Evolutionary conservation across 2,329 filamentous ascomycete species (phyloP).

Genomic region (Xylaria digitata): DNA sequence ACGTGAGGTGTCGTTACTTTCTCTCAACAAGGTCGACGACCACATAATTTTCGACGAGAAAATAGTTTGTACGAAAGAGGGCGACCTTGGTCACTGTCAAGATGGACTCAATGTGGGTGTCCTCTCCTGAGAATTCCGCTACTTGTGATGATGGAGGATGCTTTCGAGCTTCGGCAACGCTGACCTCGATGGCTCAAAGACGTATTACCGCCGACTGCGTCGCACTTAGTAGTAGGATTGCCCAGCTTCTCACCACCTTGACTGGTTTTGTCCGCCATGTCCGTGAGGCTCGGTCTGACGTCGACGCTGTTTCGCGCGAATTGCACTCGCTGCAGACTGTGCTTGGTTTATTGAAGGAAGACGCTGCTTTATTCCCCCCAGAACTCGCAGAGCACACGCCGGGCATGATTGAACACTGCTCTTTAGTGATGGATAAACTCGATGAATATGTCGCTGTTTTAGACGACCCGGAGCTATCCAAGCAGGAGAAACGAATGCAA

Average conservation of each 20-base stretch:
- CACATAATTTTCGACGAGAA: not conserved
- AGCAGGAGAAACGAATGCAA: conserved; percentile 52
- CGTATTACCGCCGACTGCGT: conserved; percentile 55
- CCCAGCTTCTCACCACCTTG: conserved; percentile 50
- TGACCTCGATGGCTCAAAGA: conserved; percentile 48
- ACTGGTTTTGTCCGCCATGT: conserved; percentile 55
- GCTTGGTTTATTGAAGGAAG: conserved; percentile 54
- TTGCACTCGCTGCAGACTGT: conserved; percentile 56
- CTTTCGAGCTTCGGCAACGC: conserved; percentile 43
- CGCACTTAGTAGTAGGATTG: conserved; percentile 52
- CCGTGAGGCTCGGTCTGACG: conserved; percentile 55
- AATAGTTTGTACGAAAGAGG: conserved; percentile 26
- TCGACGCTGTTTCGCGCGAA: conserved; percentile 55
- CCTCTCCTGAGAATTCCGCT: conserved; percentile 30
- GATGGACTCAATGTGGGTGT: conserved; percentile 47
- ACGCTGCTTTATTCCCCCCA: conserved; percentile 52
- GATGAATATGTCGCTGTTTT: conserved; percentile 51
- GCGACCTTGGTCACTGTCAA: conserved; percentile 36
- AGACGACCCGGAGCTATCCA: conserved; percentile 48
- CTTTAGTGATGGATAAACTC: conserved; percentile 52
- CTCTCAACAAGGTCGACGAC: conserved; percentile 4
- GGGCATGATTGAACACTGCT: conserved; percentile 52
- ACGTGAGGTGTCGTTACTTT: conserved; percentile 12
- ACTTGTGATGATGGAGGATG: conserved; percentile 30
- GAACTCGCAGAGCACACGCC: conserved; percentile 53